phyloP scores from a whole-genome alignment of 2,329 filamentous ascomycete species.

The Dichotomopilus funicola region DNA sequence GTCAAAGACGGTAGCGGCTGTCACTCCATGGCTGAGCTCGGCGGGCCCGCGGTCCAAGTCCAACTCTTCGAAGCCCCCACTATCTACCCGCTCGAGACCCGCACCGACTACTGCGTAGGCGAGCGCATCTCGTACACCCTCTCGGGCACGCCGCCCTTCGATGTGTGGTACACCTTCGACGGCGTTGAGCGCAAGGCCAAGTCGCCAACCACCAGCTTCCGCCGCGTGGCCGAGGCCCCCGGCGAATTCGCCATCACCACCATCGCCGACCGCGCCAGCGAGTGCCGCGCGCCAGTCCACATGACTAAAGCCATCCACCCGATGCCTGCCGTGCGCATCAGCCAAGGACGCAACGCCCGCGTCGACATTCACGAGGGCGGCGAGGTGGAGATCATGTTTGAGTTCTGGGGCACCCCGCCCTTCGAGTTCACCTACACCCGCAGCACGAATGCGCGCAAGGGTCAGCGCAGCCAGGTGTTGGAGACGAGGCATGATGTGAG shows the following conservation, averaged over 20 bases:
- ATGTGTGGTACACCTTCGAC: constrained; percentile 86
- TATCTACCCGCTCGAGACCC: constrained; percentile 79
- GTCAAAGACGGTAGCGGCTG: constrained; percentile 85
- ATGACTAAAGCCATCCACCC: constrained; percentile 82
- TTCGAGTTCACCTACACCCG: constrained; percentile 98
- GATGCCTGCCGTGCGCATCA: constrained; percentile 85
- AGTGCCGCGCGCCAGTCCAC: constrained; percentile 74
- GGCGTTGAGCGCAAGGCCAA: constrained; percentile 71
- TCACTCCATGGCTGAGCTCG: constrained; percentile 66
- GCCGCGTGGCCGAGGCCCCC: constrained; percentile 84
- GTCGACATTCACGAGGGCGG: constrained; percentile 97
- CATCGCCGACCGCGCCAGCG: constrained; percentile 79
- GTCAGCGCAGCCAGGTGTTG: constrained; percentile 70
- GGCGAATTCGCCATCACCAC: constrained; percentile 84
- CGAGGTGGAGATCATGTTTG: constrained; percentile 86
- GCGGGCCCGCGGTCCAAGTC: constrained; percentile 74
- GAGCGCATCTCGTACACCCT: constrained; percentile 90
- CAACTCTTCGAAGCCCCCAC: constrained; percentile 89
- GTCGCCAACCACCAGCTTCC: constrained; percentile 74
- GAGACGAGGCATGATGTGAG: constrained; percentile 88
- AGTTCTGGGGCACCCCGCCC: constrained; percentile 90
- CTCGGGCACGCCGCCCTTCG: constrained; percentile 85
- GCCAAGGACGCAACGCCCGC: constrained; percentile 70
- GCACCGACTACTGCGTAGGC: constrained; percentile 87
- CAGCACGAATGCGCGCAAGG: constrained; percentile 73